Conservation (phyloP, 768 basidiomycete genomes). For the Gloeophyllum trabeum region DNA sequence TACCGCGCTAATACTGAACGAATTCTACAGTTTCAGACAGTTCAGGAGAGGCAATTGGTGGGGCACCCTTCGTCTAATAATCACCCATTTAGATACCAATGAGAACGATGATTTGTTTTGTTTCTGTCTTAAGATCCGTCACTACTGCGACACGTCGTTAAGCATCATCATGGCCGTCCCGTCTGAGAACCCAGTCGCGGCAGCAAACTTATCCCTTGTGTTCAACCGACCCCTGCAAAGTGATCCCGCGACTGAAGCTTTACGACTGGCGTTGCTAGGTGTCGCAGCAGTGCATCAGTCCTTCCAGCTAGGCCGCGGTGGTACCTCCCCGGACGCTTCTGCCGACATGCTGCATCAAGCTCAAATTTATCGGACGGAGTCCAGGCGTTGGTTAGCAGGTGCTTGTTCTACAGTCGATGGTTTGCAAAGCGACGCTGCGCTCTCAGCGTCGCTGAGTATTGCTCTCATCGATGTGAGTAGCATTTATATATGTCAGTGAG, state of each 20-base stretch:
- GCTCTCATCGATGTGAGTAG: conserved; percentile 25
- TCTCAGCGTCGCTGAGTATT: conserved; percentile 18
- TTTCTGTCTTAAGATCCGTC: conserved; percentile 20
- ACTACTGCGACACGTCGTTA: conserved; percentile 33
- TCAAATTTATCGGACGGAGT: conserved; percentile 20
- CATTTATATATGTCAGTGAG: too few relatives aligned
- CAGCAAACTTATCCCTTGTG: conserved; percentile 28
- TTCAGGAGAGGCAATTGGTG: conserved; percentile 38
- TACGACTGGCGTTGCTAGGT: conserved; percentile 26
- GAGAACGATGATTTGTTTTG: conserved; percentile 22
- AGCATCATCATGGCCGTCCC: conserved; percentile 35
- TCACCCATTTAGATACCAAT: conserved; percentile 41
- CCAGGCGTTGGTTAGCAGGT: conserved; percentile 20
- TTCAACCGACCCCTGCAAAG: conserved; percentile 25
- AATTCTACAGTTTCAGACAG: conserved; percentile 21
- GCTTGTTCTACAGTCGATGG: conserved; percentile 20
- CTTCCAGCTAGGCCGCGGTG: conserved; percentile 24
- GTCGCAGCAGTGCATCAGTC: conserved; percentile 31
- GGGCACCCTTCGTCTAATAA: conserved; percentile 33
- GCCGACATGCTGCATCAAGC: conserved; percentile 24
- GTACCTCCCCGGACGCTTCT: conserved; percentile 9
- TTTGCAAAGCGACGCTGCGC: conserved; percentile 16
- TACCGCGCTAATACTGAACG: background rate
- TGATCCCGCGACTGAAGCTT: conserved; percentile 25
- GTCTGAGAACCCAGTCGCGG: conserved; percentile 30